Percentiles rank a stretch among this genome's conserved stretches.
Conservation (phyloP, 164 flowering plant species). For the Annona cherimola region DNA sequence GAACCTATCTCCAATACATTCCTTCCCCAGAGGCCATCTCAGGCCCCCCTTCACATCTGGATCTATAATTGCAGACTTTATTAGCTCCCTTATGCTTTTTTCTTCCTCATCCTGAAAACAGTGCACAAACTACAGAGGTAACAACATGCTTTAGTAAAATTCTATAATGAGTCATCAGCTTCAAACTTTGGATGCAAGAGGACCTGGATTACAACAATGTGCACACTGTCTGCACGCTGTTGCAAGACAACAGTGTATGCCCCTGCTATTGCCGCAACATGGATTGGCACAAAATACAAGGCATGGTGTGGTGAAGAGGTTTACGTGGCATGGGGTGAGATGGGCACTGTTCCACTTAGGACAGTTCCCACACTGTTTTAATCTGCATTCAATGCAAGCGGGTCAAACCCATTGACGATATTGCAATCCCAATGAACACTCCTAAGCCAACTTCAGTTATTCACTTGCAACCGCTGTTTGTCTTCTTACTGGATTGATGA, state of each 20-base stretch:
- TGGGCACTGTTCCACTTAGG: too few relatives aligned
- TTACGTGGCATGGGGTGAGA: too few relatives aligned
- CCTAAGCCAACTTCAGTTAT: neutral
- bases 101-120: constrained; percentile 47
- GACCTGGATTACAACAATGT: too few relatives aligned
- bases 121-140: neutral
- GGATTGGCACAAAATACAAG: too few relatives aligned
- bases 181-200: neutral
- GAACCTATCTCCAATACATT: constrained; percentile 33
- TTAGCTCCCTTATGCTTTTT: constrained; percentile 26
- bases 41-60: constrained; percentile 46
- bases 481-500: neutral
- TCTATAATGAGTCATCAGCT: neutral
- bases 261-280: too few relatives aligned
- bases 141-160: neutral
- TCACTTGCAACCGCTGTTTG: neutral
- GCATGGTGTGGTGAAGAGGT: too few relatives aligned
- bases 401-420: neutral
- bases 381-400: neutral
- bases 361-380: too few relatives aligned
- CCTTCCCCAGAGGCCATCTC: constrained; percentile 57
- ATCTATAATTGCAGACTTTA: constrained; percentile 44
- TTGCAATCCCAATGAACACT: neutral
- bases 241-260: too few relatives aligned
- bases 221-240: too few relatives aligned